Conservation (phyloP, 2,329 filamentous ascomycete species). For the Aspergillus fumigatiaffinis region DNA sequence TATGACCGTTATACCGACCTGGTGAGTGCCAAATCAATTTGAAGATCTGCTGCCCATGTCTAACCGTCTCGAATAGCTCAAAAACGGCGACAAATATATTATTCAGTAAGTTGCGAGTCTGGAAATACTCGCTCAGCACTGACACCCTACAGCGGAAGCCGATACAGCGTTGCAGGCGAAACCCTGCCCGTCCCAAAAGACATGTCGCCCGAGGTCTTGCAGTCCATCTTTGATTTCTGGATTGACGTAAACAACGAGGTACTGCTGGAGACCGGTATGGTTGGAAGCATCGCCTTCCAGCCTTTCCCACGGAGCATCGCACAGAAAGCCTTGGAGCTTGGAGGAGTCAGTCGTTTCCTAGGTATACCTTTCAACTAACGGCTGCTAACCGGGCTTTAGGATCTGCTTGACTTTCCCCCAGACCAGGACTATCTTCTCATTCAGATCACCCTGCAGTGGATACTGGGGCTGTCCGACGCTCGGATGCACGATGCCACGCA, state of each 20-base stretch:
- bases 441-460: background rate
- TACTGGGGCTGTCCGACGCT: background rate
- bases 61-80: background rate
- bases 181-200: background rate
- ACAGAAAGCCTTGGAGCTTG: background rate
- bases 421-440: background rate
- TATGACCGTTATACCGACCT: background rate
- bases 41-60: background rate
- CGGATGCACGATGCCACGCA: background rate
- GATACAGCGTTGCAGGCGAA: background rate
- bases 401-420: background rate
- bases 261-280: background rate
- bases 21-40: background rate
- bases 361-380: background rate
- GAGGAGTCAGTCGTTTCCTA: background rate
- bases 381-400: background rate
- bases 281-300: background rate
- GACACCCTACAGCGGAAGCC: background rate
- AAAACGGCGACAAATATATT: background rate
- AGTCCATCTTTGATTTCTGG: background rate
- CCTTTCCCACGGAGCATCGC: background rate
- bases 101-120: background rate
- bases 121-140: background rate
- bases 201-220: background rate
- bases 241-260: background rate